phyloP scores from a whole-genome alignment of 2,329 filamentous ascomycete genomes.

The Monosporascus sp. region DNA sequence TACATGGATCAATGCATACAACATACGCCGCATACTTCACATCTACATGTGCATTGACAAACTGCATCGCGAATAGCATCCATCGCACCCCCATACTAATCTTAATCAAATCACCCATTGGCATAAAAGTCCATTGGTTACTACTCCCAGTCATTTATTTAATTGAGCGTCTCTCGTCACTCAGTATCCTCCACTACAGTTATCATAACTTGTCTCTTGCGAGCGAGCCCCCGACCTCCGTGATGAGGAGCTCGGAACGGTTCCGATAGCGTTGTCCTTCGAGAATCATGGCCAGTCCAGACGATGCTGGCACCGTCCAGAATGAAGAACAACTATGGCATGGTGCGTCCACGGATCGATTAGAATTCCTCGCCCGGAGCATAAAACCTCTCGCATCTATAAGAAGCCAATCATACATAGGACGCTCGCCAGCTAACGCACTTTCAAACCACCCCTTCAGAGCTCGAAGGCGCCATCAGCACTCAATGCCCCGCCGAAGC shows the following conservation, averaged over 20 bases:
- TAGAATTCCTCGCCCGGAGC: not conserved
- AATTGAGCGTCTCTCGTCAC: no score
- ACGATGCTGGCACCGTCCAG: constrained; percentile 31
- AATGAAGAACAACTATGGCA: constrained; percentile 86
- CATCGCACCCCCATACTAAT: no score
- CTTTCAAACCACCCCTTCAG: constrained; percentile 24
- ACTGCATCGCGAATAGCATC: no score
- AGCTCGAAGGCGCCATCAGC: constrained; percentile 42
- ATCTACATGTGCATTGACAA: no score
- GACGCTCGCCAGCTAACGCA: not conserved
- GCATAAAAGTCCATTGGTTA: no score
- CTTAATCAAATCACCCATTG: no score
- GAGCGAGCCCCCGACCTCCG: not conserved
- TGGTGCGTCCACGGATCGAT: constrained; percentile 48
- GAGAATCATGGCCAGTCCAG: constrained; percentile 11
- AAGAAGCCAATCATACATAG: not conserved
- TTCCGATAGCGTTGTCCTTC: constrained; percentile 5
- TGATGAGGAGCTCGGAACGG: not conserved
- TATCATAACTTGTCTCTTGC: no score
- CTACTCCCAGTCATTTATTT: no score
- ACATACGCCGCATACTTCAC: no score
- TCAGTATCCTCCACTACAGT: no score
- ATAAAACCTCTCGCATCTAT: not conserved
- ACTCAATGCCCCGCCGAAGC: constrained; percentile 37
- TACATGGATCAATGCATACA: no score